Evolutionary conservation across 2,329 filamentous ascomycete genomes (phyloP).

Genomic region (Talaromyces sp.): DNA sequence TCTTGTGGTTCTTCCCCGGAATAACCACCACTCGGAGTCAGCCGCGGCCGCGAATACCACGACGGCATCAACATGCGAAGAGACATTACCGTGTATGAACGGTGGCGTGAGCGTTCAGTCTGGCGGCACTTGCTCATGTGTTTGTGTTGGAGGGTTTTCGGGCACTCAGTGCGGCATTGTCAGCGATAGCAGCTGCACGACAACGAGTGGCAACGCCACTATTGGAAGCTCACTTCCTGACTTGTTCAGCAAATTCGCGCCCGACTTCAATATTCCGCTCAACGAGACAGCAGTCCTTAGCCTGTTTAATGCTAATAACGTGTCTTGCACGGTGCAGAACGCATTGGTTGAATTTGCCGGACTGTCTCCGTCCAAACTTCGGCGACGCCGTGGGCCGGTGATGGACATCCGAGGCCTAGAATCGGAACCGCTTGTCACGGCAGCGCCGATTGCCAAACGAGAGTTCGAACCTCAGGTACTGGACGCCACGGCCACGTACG

Average conservation of each 20-base stretch:
- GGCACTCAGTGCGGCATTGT: conserved; percentile 53
- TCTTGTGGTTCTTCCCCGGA: conserved; percentile 55
- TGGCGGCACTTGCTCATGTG: conserved; percentile 68
- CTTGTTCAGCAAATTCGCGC: conserved; percentile 59
- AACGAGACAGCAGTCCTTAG: conserved; percentile 64
- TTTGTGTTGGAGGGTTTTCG: conserved; percentile 85
- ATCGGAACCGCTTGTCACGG: neutral
- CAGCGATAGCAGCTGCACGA: conserved; percentile 53
- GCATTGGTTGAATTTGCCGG: conserved; percentile 80
- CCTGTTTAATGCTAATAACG: conserved; percentile 66
- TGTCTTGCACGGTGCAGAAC: conserved; percentile 82
- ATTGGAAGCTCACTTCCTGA: conserved; percentile 73
- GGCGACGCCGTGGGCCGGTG: conserved; percentile 19
- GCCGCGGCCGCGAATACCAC: neutral
- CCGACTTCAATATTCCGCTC: conserved; percentile 72
- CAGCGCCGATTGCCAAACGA: neutral
- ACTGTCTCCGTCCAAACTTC: conserved; percentile 24
- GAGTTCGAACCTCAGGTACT: neutral
- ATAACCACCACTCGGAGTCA: conserved; percentile 28
- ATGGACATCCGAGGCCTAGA: neutral
- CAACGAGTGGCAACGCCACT: conserved; percentile 62
- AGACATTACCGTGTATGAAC: conserved; percentile 64
- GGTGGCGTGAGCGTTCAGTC: conserved; percentile 66
- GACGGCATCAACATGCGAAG: conserved; percentile 48
- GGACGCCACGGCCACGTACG: neutral